Percentiles rank a stretch among this genome's conserved stretches.
Conservation (phyloP, 169 alveolate genomes). For the Plasmodium gallinaceum region DNA sequence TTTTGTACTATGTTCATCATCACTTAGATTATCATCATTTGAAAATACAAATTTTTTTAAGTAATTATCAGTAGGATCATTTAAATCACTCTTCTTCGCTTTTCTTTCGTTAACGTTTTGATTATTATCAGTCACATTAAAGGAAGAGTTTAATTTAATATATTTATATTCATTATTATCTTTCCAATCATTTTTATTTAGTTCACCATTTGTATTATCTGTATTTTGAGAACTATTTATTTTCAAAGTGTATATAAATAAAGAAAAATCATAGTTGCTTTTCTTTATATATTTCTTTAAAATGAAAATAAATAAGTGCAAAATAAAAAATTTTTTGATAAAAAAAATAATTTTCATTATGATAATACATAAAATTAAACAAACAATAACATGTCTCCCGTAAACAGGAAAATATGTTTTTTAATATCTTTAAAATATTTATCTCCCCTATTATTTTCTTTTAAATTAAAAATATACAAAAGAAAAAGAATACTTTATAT, state of each 20-base stretch:
- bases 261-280: conserved; percentile 17
- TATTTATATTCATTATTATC: background rate
- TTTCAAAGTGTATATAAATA: conserved; percentile 52
- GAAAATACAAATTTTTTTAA: background rate
- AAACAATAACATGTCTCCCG: too few relatives aligned
- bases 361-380: background rate
- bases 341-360: conserved; percentile 45
- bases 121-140: background rate
- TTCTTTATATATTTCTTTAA: conserved; percentile 48
- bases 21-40: background rate
- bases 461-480: background rate
- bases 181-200: background rate
- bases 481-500: background rate
- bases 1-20: background rate
- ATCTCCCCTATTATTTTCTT: too few relatives aligned
- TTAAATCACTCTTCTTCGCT: background rate
- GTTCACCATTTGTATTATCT: conserved; percentile 11
- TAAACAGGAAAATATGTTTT: too few relatives aligned
- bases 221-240: conserved; percentile 16
- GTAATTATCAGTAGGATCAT: background rate
- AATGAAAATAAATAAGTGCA: conserved; percentile 26
- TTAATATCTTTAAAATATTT: too few relatives aligned
- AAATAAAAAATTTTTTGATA: conserved; percentile 40
- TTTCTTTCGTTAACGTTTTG: background rate
- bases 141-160: background rate